Percentiles rank a stretch among this genome's conserved stretches.
Evolutionary conservation across 2,329 filamentous ascomycete genomes (phyloP).

Genomic region (Teratosphaeria gauchensis): DNA sequence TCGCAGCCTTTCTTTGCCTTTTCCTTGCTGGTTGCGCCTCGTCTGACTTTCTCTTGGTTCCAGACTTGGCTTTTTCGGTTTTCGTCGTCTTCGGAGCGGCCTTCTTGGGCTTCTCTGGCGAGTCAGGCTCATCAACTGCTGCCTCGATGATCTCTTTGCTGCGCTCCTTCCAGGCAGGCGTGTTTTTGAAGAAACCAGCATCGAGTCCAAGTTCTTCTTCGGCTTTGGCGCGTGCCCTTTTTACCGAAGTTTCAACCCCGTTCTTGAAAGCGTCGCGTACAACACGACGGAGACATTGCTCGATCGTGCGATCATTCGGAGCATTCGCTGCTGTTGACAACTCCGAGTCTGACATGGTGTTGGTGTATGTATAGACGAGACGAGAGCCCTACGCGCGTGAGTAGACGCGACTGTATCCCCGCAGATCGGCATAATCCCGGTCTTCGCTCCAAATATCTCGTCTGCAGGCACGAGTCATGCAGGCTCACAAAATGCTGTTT

Average conservation of each 20-base stretch:
- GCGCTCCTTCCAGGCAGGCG: slow-evolving; percentile 43
- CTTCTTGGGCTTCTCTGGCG: slow-evolving; percentile 12
- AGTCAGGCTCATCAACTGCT: slow-evolving; percentile 33
- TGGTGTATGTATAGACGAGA: not conserved
- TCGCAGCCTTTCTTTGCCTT: slow-evolving; percentile 15
- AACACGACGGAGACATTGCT: slow-evolving; percentile 30
- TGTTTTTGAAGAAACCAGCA: slow-evolving; percentile 46
- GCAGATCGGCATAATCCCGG: too few species aligned
- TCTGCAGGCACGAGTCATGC: too few species aligned
- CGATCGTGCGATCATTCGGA: slow-evolving; percentile 30
- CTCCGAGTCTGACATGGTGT: slow-evolving; percentile 18
- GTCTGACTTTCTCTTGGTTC: slow-evolving; percentile 23
- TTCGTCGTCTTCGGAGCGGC: slow-evolving; percentile 8
- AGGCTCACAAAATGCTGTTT: too few species aligned
- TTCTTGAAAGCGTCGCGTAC: slow-evolving; percentile 32
- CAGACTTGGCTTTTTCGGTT: slow-evolving; percentile 11
- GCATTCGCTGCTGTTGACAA: slow-evolving; percentile 9
- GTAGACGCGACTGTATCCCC: not conserved
- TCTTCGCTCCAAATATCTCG: too few species aligned
- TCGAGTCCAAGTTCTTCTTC: slow-evolving; percentile 44
- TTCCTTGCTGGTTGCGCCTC: slow-evolving; percentile 14
- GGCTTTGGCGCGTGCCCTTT: slow-evolving; percentile 43
- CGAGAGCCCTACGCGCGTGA: not conserved
- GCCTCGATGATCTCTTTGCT: slow-evolving; percentile 46
- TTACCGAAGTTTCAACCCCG: slow-evolving; percentile 48